A percentile compares a stretch with the other conserved stretches of the same genome.
phyloP scores from a whole-genome alignment of 495 filamentous ascomycete species.

The Hypoxylon trugodes region DNA sequence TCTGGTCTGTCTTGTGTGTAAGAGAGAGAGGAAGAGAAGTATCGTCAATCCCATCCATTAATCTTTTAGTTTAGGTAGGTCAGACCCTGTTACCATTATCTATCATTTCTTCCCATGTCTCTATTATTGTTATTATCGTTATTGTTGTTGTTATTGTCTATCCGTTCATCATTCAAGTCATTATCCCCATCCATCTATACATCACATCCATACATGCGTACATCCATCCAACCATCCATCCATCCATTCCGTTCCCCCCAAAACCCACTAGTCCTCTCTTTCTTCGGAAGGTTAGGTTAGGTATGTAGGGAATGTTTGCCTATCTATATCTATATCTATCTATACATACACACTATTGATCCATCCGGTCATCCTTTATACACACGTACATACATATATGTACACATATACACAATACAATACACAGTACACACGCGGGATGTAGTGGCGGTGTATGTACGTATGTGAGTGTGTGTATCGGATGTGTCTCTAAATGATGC shows the following conservation, averaged over 20 bases:
- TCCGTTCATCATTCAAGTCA: neutral
- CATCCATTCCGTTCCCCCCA: neutral
- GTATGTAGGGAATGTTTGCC: too few species aligned
- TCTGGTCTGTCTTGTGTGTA: too few species aligned
- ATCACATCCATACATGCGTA: too few species aligned
- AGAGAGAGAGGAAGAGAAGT: conserved; percentile 10
- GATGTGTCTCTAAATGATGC: conserved; percentile 21
- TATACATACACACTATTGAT: too few species aligned
- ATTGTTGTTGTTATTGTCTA: neutral
- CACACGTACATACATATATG: too few species aligned
- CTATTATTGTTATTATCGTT: neutral
- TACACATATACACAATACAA: too few species aligned
- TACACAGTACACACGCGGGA: too few species aligned
- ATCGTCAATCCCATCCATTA: conserved; percentile 33
- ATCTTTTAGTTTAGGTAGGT: conserved; percentile 38
- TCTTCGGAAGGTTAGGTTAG: too few species aligned
- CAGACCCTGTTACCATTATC: conserved; percentile 25
- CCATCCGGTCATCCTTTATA: too few species aligned
- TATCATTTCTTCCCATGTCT: neutral
- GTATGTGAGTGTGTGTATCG: conserved; percentile 6
- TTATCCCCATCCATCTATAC: neutral
- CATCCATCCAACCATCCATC: neutral
- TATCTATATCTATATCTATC: neutral
- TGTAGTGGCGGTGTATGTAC: conserved; percentile 21
- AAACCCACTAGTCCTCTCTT: conserved; percentile 2